Conservation (phyloP, 345 rosid species). For the Aquilaria malaccensis region DNA sequence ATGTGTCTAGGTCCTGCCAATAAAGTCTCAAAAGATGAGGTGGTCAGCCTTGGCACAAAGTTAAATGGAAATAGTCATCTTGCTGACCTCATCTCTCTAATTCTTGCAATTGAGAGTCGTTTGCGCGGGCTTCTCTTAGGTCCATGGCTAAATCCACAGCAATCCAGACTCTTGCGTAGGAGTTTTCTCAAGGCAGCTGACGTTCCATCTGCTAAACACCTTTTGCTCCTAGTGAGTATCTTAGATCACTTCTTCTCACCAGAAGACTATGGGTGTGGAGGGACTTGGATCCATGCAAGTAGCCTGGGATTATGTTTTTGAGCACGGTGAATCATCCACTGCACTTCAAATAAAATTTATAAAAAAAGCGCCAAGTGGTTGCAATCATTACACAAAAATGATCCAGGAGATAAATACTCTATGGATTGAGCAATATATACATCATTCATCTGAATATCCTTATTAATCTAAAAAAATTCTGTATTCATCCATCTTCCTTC, state of each 20-base stretch:
- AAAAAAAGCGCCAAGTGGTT: no score
- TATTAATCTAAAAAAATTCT: no score
- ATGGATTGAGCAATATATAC: neutral
- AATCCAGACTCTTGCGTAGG: slow-evolving; percentile 59
- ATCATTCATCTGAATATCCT: no score
- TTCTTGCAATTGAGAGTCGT: slow-evolving; percentile 62
- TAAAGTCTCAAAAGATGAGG: slow-evolving; percentile 36
- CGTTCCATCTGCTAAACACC: slow-evolving; percentile 45
- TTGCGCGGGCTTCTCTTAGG: slow-evolving; percentile 80
- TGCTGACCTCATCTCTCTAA: slow-evolving; percentile 38
- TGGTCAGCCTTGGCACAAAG: slow-evolving; percentile 28
- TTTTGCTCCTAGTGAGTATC: slow-evolving; percentile 52
- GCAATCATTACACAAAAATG: no score
- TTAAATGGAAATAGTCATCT: slow-evolving; percentile 44
- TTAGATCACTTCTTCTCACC: slow-evolving; percentile 3
- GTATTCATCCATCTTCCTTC: no score
- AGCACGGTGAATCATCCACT: no score
- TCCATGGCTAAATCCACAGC: slow-evolving; percentile 80
- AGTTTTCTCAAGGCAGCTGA: slow-evolving; percentile 46
- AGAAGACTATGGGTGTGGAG: neutral
- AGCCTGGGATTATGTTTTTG: no score
- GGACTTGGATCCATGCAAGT: no score
- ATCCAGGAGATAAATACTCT: no score
- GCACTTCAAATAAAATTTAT: no score
- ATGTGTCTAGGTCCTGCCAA: slow-evolving; percentile 35